phyloP scores from a whole-genome alignment of 1,284 basidiomycete species.

The Trichosporon ovoides region DNA sequence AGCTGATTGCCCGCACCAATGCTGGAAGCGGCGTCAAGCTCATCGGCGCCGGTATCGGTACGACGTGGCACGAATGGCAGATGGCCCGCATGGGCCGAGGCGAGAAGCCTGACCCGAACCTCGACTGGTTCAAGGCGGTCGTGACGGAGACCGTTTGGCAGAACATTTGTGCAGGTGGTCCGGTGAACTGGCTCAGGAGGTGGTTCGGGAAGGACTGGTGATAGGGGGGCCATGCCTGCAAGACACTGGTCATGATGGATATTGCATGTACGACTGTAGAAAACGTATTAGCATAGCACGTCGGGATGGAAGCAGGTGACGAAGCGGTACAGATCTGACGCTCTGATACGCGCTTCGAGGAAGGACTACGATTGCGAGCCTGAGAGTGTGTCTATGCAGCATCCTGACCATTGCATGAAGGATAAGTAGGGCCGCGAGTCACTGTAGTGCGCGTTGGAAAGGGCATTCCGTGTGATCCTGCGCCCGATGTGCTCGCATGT shows the following conservation, averaged over 20 bases:
- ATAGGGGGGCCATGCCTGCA: too few relatives aligned
- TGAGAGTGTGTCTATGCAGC: too few relatives aligned
- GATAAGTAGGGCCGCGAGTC: too few relatives aligned
- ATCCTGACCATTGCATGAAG: too few relatives aligned
- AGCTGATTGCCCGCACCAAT: neutral
- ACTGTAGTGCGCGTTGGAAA: too few relatives aligned
- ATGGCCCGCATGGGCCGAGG: conserved; percentile 37
- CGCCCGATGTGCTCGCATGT: neutral
- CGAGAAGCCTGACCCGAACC: conserved; percentile 29
- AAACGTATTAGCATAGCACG: too few relatives aligned
- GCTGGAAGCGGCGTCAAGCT: conserved; percentile 29
- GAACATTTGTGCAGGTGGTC: conserved; percentile 29
- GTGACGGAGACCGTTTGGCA: conserved; percentile 32
- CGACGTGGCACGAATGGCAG: conserved; percentile 47
- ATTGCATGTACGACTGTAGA: conserved; percentile 1
- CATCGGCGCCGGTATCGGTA: conserved; percentile 40
- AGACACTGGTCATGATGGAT: neutral
- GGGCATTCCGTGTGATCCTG: neutral
- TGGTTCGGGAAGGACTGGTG: conserved; percentile 14
- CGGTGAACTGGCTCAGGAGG: conserved; percentile 17
- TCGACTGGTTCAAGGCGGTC: conserved; percentile 33
- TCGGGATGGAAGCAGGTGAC: neutral
- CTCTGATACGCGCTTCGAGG: neutral
- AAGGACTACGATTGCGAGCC: too few relatives aligned
- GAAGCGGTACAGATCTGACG: neutral